Evolutionary conservation across 306 rosid species (phyloP).

Genomic region (Gynostemma pentaphyllum): DNA sequence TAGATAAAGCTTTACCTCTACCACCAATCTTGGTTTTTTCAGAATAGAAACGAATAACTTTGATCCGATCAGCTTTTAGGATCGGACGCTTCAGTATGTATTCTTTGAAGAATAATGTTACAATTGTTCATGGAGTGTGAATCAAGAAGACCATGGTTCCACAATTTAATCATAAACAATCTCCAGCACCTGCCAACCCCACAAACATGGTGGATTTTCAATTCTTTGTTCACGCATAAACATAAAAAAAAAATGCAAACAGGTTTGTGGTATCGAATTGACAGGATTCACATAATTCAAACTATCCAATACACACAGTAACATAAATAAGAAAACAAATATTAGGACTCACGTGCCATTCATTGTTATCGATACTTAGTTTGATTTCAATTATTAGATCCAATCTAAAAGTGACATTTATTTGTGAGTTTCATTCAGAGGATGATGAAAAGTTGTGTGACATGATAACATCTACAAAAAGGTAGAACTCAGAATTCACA

Average conservation of each 20-base stretch:
- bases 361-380: background rate
- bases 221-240: background rate
- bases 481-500: background rate
- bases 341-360: background rate
- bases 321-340: background rate
- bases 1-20: background rate
- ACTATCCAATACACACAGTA: background rate
- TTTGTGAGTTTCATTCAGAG: background rate
- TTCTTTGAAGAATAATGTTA: constrained; percentile 34
- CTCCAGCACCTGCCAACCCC: constrained; percentile 63
- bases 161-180: constrained; percentile 53
- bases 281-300: background rate
- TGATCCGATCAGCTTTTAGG: constrained; percentile 18
- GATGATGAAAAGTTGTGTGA: background rate
- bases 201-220: too few species aligned
- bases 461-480: background rate
- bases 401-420: background rate
- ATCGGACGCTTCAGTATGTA: constrained; percentile 27
- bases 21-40: constrained; percentile 5
- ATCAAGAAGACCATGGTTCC: constrained; percentile 61
- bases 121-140: constrained; percentile 34
- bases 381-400: background rate
- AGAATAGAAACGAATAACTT: background rate
- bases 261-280: background rate
- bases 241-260: background rate